Base-by-base conservation (phyloP, 345 rosid species). In the Gossypium bickii region DNA sequence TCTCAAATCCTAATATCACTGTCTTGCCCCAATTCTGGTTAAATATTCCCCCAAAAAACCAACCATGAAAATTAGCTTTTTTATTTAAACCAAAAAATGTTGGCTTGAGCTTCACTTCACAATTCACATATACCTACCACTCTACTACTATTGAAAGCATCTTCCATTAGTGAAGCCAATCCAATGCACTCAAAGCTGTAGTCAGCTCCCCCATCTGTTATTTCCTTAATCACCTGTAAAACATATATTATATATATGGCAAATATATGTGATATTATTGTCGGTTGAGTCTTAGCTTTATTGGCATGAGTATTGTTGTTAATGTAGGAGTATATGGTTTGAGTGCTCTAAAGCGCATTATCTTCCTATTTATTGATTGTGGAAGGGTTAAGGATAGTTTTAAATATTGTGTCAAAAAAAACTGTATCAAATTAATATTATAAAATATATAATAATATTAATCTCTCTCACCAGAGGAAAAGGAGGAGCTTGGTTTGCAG, bases 161-260 rank as follows among this genome's bases (percentile, higher is more conserved):
- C 90, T 7, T 70, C 64, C 92, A 86, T 84, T 6, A 75, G 47
- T 0, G 94, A 86, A 8, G 88, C 79, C 69, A 86, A 79, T 17
- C 97, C 95, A 74, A 92, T 72, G 75, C 96, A 89, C 76, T 90
- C 96, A 18, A 92, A 92, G 88, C 90, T 84, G 43, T 88, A 92
- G 70, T 92, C 96, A 22, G 86, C 93, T 49, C 94, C 97, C n/a
- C 85, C 88, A 7, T 78, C 84, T 2, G 94, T 88, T 78, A 85
- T 85, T 77, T 87, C 92, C 44, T 74, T 81, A 9, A 89, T 88
- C 17, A 89, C 89, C 96, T 89, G 63, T 1, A 25, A 3, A 57
- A 70, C 16, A 0, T n/a, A 16, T 9, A 12, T 27, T 27, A 27
- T 27, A 27, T 27, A 27, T 27, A 27, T 27, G 29, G 3, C 0